Evolutionary conservation across 768 basidiomycete genomes (phyloP).

Genomic region (Strobilomyces dryophilus): DNA sequence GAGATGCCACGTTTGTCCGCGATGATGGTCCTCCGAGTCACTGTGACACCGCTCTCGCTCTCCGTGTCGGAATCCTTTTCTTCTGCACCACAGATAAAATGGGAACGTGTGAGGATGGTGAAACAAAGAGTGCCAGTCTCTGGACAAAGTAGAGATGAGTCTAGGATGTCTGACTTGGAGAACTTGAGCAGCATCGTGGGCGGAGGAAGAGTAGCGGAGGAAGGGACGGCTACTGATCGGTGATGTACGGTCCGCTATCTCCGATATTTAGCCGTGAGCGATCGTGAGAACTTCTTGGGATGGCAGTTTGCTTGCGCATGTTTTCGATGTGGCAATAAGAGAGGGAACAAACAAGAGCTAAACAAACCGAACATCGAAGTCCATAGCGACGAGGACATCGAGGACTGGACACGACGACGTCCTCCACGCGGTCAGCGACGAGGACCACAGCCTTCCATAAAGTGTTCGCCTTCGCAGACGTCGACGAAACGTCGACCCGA

Average conservation of each 20-base stretch:
- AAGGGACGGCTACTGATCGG: not conserved
- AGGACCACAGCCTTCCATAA: slow-evolving; percentile 4
- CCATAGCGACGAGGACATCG: slow-evolving; percentile 29
- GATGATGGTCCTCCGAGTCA: slow-evolving; percentile 41
- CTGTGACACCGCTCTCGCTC: slow-evolving; percentile 20
- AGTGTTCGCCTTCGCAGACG: slow-evolving; percentile 3
- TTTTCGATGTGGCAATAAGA: slow-evolving; percentile 27
- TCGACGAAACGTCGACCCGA: slow-evolving; percentile 13
- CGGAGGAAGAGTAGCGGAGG: not conserved
- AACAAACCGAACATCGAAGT: slow-evolving; percentile 27
- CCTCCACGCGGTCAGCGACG: slow-evolving; percentile 19
- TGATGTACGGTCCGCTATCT: not conserved
- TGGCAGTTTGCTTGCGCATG: slow-evolving; percentile 20
- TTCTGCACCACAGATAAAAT: slow-evolving; percentile 23
- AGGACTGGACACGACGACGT: slow-evolving; percentile 22
- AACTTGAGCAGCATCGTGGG: slow-evolving; percentile 54
- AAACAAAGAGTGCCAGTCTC: slow-evolving; percentile 47
- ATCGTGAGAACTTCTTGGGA: not conserved
- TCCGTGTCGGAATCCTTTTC: slow-evolving; percentile 29
- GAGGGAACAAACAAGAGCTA: slow-evolving; percentile 26
- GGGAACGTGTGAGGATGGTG: slow-evolving; percentile 42
- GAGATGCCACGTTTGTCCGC: slow-evolving; percentile 37
- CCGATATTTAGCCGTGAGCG: not conserved
- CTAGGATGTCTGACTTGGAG: slow-evolving; percentile 53
- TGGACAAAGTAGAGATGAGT: slow-evolving; percentile 50